Evolutionary conservation across 192 early-diverging fungal genomes (phyloP).

Genomic region (Podila horticola): DNA sequence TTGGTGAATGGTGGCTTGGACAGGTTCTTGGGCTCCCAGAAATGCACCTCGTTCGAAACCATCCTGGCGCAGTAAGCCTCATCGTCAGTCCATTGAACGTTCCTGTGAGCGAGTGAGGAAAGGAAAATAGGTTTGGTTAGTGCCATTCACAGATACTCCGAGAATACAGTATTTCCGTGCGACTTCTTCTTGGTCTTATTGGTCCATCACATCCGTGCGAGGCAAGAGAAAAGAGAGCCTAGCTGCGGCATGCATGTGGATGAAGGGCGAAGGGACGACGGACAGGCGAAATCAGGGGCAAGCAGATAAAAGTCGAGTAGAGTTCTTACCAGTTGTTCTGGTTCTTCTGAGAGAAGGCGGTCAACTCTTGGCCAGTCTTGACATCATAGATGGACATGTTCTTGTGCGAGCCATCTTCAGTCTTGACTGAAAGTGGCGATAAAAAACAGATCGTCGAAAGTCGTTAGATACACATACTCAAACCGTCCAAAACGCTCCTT

Average conservation of each 20-base stretch:
- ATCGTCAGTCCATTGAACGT: constrained; percentile 94
- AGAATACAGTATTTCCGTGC: too few relatives aligned
- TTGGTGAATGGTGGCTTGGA: constrained; percentile 63
- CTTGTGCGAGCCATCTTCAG: constrained; percentile 71
- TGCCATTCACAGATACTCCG: not conserved
- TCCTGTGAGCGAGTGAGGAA: constrained; percentile 58
- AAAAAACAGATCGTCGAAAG: not conserved
- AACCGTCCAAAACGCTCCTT: too few relatives aligned
- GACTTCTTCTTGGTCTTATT: too few relatives aligned
- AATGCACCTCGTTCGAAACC: constrained; percentile 89
- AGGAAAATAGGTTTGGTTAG: not conserved
- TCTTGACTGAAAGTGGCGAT: constrained; percentile 66
- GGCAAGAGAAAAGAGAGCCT: not conserved
- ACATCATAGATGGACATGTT: constrained; percentile 89
- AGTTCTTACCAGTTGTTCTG: constrained; percentile 71
- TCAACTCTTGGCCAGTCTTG: constrained; percentile 71
- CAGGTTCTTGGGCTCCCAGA: constrained; percentile 77
- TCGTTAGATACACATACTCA: not conserved
- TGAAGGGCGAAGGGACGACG: not conserved
- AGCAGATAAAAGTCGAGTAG: not conserved
- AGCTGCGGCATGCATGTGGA: not conserved
- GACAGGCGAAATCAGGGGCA: not conserved
- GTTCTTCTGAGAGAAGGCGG: constrained; percentile 84
- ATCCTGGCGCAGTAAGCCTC: constrained; percentile 89
- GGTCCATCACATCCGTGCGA: too few relatives aligned